Percentiles rank a stretch among this genome's conserved stretches.
These are phyloP conservation scores for Dactylonectria macrodidyma DNA, from an alignment of 2,329 filamentous ascomycete genomes.

Conservation along the genomic window DNA sequence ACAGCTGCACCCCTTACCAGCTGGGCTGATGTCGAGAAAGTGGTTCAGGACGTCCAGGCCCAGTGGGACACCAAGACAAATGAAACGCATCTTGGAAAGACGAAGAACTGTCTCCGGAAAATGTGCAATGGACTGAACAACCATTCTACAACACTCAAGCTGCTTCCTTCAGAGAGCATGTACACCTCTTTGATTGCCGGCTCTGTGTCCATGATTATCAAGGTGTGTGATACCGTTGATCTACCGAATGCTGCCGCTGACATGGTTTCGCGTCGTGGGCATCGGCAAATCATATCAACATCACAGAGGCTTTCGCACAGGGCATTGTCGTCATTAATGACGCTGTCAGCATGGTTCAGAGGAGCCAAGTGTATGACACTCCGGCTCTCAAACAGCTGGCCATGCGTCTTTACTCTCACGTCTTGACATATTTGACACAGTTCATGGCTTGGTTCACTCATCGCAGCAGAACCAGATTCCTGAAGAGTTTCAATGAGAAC, in stretches of 20 bases:
- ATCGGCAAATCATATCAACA: conserved; percentile 34
- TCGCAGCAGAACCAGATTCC: conserved; percentile 29
- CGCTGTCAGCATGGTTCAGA: conserved; percentile 30
- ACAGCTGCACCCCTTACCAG: not conserved
- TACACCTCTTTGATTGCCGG: conserved; percentile 34
- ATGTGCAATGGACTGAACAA: conserved; percentile 35
- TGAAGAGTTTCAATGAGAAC: conserved; percentile 36
- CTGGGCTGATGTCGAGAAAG: not conserved
- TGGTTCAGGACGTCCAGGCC: conserved; percentile 5
- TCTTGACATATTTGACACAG: conserved; percentile 35
- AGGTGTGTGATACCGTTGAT: conserved; percentile 6
- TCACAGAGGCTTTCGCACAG: conserved; percentile 33
- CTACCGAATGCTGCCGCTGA: no score
- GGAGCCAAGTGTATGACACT: conserved; percentile 27
- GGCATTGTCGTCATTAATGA: conserved; percentile 37
- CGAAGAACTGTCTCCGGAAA: conserved; percentile 29
- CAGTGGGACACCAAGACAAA: conserved; percentile 29
- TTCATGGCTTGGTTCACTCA: conserved; percentile 38
- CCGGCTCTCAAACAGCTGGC: conserved; percentile 21
- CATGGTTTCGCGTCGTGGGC: conserved; percentile 30
- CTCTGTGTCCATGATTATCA: conserved; percentile 35
- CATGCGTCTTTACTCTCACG: conserved; percentile 35
- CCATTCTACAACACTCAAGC: conserved; percentile 34
- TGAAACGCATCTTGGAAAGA: conserved; percentile 14
- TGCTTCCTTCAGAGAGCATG: conserved; percentile 34